Base-by-base conservation (phyloP, 2,329 filamentous ascomycete genomes). In the Nemania bipapillata region DNA sequence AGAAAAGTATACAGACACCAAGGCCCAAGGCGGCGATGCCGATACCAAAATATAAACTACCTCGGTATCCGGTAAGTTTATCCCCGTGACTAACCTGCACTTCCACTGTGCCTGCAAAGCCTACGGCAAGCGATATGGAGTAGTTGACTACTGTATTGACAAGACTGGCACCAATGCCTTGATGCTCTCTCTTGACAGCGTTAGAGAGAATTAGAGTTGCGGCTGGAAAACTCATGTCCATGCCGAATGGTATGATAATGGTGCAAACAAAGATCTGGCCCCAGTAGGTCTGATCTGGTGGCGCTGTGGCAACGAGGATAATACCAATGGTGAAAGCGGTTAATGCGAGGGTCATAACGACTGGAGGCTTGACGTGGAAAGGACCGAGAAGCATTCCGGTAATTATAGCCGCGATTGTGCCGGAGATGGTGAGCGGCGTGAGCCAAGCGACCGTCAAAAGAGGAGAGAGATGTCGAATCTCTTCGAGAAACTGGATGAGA, bases 131-230 rank as follows among this genome's bases (percentile, higher is more conserved):
- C 1, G 83, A 84, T 47, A 89, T 88, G 64, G 81, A 83, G 72
- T 89, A 89, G 73, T 89, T 88, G 56, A 89, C 83, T 24, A 87
- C 78, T 0, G 86, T 88, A 58, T 83, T 86, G 59, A 89, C 83
- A 32, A 89, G 74, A 26, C 81, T 84, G 0, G 77, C 77, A 2
- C 72, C 77, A 37, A 79, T 76, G 1, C 77, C 77, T 47, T 79
- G 77, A 50, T 79, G 76, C 35, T 77, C 74, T 28, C 71, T 71
- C 37, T 73, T 75, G 42, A 79, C 72, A 1, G 76, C 77, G 65
- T 86, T 82, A 22, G 80, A 83, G 8, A 88, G 78, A 32, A 87
- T 81, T 2, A 88, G 73, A 0, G 83, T 86, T 0, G 82, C 85
- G 0, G 85, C 82, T 1, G 86, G 86, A 67, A 87, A 87, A 12